Evolutionary conservation across 2,329 filamentous ascomycete species (phyloP), one percentile per base, ranked within the genome.

Genomic region (Sclerotinia sclerotiorum): DNA sequence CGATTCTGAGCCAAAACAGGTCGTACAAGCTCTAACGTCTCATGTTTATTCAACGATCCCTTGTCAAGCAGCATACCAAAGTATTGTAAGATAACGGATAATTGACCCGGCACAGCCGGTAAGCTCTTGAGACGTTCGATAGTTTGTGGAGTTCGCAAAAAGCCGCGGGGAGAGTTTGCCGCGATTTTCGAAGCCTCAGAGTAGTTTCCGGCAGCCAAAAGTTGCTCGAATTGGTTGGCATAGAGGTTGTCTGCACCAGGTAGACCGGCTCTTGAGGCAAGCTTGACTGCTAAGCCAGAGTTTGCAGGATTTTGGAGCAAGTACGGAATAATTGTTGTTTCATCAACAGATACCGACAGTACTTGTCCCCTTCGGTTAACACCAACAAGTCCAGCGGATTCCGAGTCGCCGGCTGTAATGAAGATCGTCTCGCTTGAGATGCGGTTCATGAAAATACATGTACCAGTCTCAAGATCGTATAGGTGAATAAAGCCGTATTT

Each of bases 401-500:
- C 89, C 67, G 87, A 86, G 79, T 99, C 95, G 48, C 89, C 83
- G 58, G 92, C 90, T 27, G 94, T 97, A 35, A 94, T 96, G 83
- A 99, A 99, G 79, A 99, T 98, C 35, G 95, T 99, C 79, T 99
- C 95, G 83, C 93, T 97, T 46, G 95, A 99, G 77, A 99, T 99
- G 75, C 96, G 91, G 85, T 99, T 99, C 93, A 99, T 96, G 87
- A 97, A 99, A 78, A 99, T 95, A 79, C 93, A 96, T 17, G 91
- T 91, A 69, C 92, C 96, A 10, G 92, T 95, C 83, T 99, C 96
- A 68, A 99, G 88, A 77, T 99, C 96, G 82, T 99, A 98, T 32
- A 99, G 87, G 81, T 99, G 95, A 76, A 99, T 98, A 82, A 98
- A 99, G 65, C 95, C 95, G 77, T 97, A 99, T 81, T 99, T 99